Conservation (phyloP, 495 filamentous ascomycete species). For the Massariosphaeria phaeospora region DNA sequence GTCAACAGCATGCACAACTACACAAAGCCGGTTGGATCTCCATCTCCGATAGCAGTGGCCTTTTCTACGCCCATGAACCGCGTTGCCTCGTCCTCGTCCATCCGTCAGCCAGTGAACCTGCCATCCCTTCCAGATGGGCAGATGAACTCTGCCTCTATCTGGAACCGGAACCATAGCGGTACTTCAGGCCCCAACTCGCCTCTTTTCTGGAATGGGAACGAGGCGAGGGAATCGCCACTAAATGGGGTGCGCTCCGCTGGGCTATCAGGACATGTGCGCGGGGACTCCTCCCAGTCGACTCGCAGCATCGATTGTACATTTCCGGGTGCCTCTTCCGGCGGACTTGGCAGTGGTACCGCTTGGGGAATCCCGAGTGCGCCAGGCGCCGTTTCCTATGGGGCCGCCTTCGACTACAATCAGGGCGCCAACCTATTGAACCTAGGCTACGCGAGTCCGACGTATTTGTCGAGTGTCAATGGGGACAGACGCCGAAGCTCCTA, state of each 20-base stretch:
- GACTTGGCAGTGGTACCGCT: slow-evolving; percentile 19
- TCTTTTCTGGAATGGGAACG: slow-evolving; percentile 3
- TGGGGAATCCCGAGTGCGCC: slow-evolving; percentile 18
- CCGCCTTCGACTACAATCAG: slow-evolving; percentile 6
- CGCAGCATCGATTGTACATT: slow-evolving; percentile 17
- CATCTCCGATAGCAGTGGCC: slow-evolving; percentile 1
- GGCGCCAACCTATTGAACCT: neutral
- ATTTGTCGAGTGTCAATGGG: slow-evolving; percentile 15
- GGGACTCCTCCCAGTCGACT: slow-evolving; percentile 23
- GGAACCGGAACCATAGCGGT: slow-evolving; percentile 27
- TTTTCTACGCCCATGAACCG: slow-evolving; percentile 23
- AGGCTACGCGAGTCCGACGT: slow-evolving; percentile 14
- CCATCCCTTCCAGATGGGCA: slow-evolving; percentile 29
- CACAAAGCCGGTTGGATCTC: slow-evolving; percentile 14
- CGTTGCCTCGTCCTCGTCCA: slow-evolving; percentile 23
- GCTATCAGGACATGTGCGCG: slow-evolving; percentile 19
- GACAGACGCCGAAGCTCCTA: slow-evolving; percentile 14
- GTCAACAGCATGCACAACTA: slow-evolving; percentile 27
- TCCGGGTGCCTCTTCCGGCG: slow-evolving; percentile 12
- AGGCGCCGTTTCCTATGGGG: slow-evolving; percentile 18
- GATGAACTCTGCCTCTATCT: slow-evolving; percentile 23
- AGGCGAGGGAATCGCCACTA: slow-evolving; percentile 11
- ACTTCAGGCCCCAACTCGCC: slow-evolving; percentile 28
- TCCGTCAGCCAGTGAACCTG: slow-evolving; percentile 21
- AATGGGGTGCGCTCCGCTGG: slow-evolving; percentile 6